Evolutionary conservation across 2,329 filamentous ascomycete genomes (phyloP).

Genomic region (Clonostachys byssicola): DNA sequence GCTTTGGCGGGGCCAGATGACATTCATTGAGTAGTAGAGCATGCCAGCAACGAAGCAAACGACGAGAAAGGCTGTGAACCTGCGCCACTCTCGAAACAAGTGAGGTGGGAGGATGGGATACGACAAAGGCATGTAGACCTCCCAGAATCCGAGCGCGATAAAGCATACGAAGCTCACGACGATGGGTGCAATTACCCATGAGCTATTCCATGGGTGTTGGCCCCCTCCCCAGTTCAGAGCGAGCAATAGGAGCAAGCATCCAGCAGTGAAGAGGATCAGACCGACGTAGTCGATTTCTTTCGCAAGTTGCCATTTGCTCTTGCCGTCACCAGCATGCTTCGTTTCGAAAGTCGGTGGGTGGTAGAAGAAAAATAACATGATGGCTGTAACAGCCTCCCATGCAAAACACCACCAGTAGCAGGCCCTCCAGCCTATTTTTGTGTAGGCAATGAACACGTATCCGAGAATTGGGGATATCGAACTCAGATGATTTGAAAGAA

Average conservation of each 20-base stretch:
- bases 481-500: conserved; percentile 22
- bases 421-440: conserved; percentile 17
- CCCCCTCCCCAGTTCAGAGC: conserved; percentile 17
- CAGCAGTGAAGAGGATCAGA: conserved; percentile 14
- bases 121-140: conserved; percentile 14
- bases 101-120: conserved; percentile 20
- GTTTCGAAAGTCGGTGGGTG: conserved; percentile 25
- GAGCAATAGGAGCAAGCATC: conserved; percentile 16
- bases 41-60: conserved; percentile 20
- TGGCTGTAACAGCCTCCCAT: conserved; percentile 16
- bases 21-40: conserved; percentile 21
- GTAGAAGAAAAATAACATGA: conserved; percentile 18
- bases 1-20: conserved; percentile 17
- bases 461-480: conserved; percentile 18
- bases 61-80: background rate
- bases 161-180: conserved; percentile 16
- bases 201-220: conserved; percentile 17
- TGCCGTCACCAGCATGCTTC: conserved; percentile 15
- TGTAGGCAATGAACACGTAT: conserved; percentile 22
- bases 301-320: conserved; percentile 12
- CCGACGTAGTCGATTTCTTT: conserved; percentile 10
- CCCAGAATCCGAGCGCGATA: conserved; percentile 18
- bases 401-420: conserved; percentile 25
- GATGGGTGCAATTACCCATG: conserved; percentile 19
- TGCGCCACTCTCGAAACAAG: conserved; percentile 9